phyloP scores from a whole-genome alignment of 768 basidiomycete species.

The Trametes gibbosa region DNA sequence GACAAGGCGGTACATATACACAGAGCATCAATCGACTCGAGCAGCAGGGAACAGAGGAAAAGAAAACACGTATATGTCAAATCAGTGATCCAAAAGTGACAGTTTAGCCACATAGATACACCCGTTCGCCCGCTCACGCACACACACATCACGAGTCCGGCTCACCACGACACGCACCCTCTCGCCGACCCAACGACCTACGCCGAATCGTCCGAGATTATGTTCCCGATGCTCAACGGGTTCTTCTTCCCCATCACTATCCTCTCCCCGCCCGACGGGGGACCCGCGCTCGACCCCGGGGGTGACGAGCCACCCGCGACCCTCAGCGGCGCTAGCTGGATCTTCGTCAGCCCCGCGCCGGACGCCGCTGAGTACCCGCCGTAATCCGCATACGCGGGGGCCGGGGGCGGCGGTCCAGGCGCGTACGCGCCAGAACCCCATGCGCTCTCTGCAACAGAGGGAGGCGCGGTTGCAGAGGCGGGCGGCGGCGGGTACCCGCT shows the following conservation, averaged over 20 bases:
- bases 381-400: constrained; percentile 5
- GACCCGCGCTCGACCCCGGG: constrained; percentile 5
- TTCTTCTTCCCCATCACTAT: constrained; percentile 27
- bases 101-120: too few relatives aligned
- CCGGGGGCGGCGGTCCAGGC: constrained; percentile 4
- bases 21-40: too few relatives aligned
- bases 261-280: neutral
- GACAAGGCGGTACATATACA: too few relatives aligned
- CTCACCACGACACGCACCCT: too few relatives aligned
- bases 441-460: constrained; percentile 7
- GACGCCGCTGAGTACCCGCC: constrained; percentile 2
- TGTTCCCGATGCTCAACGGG: constrained; percentile 32
- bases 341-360: constrained; percentile 29
- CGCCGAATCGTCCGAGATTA: constrained; percentile 28
- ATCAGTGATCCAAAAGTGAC: too few relatives aligned
- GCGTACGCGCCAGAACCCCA: constrained; percentile 4
- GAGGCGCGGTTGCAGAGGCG: neutral
- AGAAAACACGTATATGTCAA: too few relatives aligned
- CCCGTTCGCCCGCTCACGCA: too few relatives aligned
- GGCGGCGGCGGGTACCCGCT: constrained; percentile 27
- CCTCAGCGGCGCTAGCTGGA: constrained; percentile 57
- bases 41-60: too few relatives aligned
- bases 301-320: constrained; percentile 22
- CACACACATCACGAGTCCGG: too few relatives aligned
- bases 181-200: too few relatives aligned